Base-by-base conservation (phyloP, 495 filamentous ascomycete species). In the Tricharina praecox region DNA sequence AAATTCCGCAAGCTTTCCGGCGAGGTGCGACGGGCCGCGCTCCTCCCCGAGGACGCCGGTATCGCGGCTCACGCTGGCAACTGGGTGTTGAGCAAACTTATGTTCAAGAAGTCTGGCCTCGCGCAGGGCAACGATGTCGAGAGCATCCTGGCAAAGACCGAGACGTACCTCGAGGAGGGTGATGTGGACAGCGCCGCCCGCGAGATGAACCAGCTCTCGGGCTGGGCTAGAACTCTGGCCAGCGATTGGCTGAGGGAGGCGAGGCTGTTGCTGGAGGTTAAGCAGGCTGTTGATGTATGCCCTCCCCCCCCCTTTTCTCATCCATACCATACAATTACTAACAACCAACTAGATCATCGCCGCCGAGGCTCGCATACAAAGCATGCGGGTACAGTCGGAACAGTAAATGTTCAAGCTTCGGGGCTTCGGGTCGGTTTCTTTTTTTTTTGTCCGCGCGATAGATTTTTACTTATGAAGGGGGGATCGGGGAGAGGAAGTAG, bases 141-240 rank as follows among this genome's bases (percentile, higher is more conserved):
- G 71, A 93, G 85, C 60, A 76, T 94, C 51, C 73, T 97, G 10
- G 79, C 82, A 2, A 70, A 90, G 47, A 85, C 90, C 2, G 85
- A 95, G 66, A 86, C 74, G 3, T 72, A 81, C 53, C 69, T 97
- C 10, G 85, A 96, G 66, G 82, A 95, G 65, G 92, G 90, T 23
- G 74, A 92, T 55, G 65, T 97, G 25, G 92, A 97, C 59, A 78
- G 70, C 40, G 90, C 90, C 32, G 85, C 88, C 5, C 72, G 92
- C 52, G 90, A 97, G 70, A 87, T 96, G 82, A 96, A 94, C 61
- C 73, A 73, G 16, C 68, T 97, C 42, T 70, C 74, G 47, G 90
- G 90, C 19, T 96, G 92, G 90, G 85, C 87, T 19, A 93, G 86
- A 69, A 88, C 81, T 40, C 66, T 97, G 61, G 86, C 82, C 61